These are phyloP conservation scores for Gymnopilus dilepis DNA, from an alignment of 768 basidiomycete genomes.

Conservation along the genomic window DNA sequence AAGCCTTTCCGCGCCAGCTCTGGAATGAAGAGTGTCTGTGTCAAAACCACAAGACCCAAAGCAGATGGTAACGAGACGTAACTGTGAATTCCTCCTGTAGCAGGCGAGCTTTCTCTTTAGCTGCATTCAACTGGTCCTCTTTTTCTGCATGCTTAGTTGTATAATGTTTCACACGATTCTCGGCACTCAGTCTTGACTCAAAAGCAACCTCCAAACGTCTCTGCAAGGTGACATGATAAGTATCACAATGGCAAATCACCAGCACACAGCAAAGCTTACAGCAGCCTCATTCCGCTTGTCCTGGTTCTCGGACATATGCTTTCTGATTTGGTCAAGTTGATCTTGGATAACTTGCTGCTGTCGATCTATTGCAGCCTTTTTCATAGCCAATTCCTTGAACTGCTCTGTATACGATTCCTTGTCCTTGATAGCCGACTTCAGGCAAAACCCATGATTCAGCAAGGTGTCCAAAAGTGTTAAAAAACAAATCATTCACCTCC, in stretches of 20 bases:
- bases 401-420: constrained; percentile 54
- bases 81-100: constrained; percentile 63
- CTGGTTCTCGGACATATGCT: constrained; percentile 56
- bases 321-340: constrained; percentile 51
- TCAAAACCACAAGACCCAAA: neutral
- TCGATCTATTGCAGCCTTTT: constrained; percentile 53
- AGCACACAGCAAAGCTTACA: no score
- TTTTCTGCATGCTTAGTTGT: constrained; percentile 58
- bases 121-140: constrained; percentile 45
- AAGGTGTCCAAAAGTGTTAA: no score
- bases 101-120: constrained; percentile 51
- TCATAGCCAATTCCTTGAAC: constrained; percentile 47
- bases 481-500: no score
- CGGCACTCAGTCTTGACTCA: constrained; percentile 52
- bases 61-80: neutral
- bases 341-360: constrained; percentile 47
- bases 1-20: constrained; percentile 70
- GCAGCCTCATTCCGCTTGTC: constrained; percentile 38
- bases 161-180: constrained; percentile 53
- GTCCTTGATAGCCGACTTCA: no score
- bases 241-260: no score
- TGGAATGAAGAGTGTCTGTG: constrained; percentile 34
- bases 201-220: constrained; percentile 53
- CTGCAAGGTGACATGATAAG: constrained; percentile 35
- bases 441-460: no score